Base-by-base conservation (phyloP, 1,284 basidiomycete genomes). In the Anthracocystis setariae region DNA sequence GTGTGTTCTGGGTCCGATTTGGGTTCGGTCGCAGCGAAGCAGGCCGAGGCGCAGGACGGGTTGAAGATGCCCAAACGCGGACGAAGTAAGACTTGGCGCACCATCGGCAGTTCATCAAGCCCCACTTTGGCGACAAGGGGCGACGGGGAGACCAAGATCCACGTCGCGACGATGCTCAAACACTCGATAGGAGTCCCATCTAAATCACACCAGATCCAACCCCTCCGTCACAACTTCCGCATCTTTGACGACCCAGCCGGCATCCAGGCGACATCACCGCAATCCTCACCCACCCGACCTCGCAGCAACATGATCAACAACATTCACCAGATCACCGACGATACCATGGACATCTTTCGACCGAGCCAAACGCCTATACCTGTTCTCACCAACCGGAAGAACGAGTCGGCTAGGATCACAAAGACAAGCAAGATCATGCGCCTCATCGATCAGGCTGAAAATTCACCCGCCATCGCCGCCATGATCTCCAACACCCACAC, bases 341-440 rank as follows among this genome's bases (percentile, higher is more conserved):
- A n/a, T n/a, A n/a, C n/a, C n/a, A n/a, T n/a, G 17, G 57, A 64
- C 27, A 29, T 60, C 29, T 70, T 70, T 24, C 51, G 60, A 17
- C 53, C 58, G 1, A 13, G 63, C 56, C n/a, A n/a, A n/a, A n/a
- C n/a, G n/a, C n/a, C n/a, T n/a, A n/a, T n/a, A n/a, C n/a, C n/a
- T n/a, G n/a, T n/a, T n/a, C n/a, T n/a, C n/a, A n/a, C n/a, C n/a
- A n/a, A n/a, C n/a, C n/a, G n/a, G n/a, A n/a, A n/a, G n/a, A n/a
- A n/a, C n/a, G n/a, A n/a, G n/a, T n/a, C n/a, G 0, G 17, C 12
- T 13, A 49, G 42, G 17, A 63, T 72, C 42, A 63, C 55, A 2
- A 50, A 51, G 21, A 67, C 63, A 12, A 67, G 63, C 60, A 72
- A 72, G 53, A 72, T 72, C 52, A 67, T 67, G 63, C 51, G 64